Percentiles rank a stretch among this genome's conserved stretches.
phyloP scores from a whole-genome alignment of 345 rosid species.

The Brassica rapa region DNA sequence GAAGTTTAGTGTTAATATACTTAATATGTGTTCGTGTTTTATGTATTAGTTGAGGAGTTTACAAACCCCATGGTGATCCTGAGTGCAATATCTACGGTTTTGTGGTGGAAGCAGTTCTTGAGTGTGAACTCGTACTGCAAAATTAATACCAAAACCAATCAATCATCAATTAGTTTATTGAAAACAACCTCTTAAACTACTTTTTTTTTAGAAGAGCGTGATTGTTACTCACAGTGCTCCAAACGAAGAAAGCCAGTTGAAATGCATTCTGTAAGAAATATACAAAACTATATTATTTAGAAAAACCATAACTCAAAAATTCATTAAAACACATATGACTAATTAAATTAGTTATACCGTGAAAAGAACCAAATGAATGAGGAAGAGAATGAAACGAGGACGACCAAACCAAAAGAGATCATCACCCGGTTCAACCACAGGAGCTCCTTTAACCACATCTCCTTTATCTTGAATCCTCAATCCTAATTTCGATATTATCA shows the following conservation, averaged over 20 bases:
- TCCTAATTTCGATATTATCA: slow-evolving; percentile 45
- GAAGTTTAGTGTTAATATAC: background rate
- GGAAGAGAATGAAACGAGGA: slow-evolving; percentile 79
- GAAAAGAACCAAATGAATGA: slow-evolving; percentile 86
- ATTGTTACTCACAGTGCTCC: slow-evolving; percentile 63
- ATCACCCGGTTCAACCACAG: slow-evolving; percentile 84
- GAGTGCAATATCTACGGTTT: slow-evolving; percentile 54
- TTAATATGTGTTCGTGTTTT: background rate
- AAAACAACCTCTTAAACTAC: background rate
- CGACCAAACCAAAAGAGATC: slow-evolving; percentile 98
- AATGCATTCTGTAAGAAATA: slow-evolving; percentile 68
- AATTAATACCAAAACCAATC: slow-evolving; percentile 3
- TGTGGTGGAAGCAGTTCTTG: slow-evolving; percentile 59
- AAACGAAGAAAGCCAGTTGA: slow-evolving; percentile 79
- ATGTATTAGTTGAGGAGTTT: slow-evolving; percentile 5
- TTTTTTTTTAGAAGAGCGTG: background rate
- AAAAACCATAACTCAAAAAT: background rate
- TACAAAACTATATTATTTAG: background rate
- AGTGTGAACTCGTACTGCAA: slow-evolving; percentile 64
- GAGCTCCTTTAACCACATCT: slow-evolving; percentile 86
- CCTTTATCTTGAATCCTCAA: slow-evolving; percentile 81
- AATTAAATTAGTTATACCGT: slow-evolving; percentile 50
- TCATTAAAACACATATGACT: background rate
- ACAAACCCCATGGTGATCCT: slow-evolving; percentile 83
- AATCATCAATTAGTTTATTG: background rate